Base-by-base conservation (phyloP, 2,329 filamentous ascomycete genomes). In the Fusarium sp. region DNA sequence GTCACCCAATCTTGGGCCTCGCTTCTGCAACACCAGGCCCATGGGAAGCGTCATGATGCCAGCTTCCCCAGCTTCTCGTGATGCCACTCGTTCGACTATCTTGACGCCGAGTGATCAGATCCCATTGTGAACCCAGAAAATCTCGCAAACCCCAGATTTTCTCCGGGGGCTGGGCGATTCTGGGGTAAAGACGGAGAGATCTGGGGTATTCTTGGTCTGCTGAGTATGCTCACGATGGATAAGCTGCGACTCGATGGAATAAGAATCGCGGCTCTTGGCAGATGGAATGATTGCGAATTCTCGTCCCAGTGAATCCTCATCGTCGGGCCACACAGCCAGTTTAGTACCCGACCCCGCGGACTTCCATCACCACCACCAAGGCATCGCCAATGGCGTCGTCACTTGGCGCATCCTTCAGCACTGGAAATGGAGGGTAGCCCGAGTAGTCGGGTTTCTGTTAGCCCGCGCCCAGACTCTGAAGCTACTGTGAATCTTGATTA, bases 21-120 rank as follows among this genome's bases (percentile, higher is more conserved):
- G 71, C 71, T 62, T 39, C 56, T 54, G 52, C 54, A 64, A 34
- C 71, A 39, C 43, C 52, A 25, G 54, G 64, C 41, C 61, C 71
- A 60, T 34, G 39, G 27, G 23, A 52, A 20, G 32, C 71, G 30
- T 52, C 59, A 62, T 62, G 37, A 48, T 48, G 39, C 37, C 13
- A 67, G 50, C 67, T 60, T 60, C 48, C 39, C 56, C 45, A 48
- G 37, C 30, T 70, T 43, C 48, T 37, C 60, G 57, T 60, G 25
- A 30, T 37, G 20, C 50, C 25, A 57, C 54, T 66, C 61, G 35
- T 64, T 67, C 41, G 50, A 58, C 57, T 59, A 71, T 67, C 63
- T 48, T 27, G 52, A 45, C 50, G 32, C 56, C 37, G 14, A 56
- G 27, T 58, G 32, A 56, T 67, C 61, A 64, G 61, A 57, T 64